phyloP scores from a whole-genome alignment of 23 red algal species.

The Gracilariopsis chorda region DNA sequence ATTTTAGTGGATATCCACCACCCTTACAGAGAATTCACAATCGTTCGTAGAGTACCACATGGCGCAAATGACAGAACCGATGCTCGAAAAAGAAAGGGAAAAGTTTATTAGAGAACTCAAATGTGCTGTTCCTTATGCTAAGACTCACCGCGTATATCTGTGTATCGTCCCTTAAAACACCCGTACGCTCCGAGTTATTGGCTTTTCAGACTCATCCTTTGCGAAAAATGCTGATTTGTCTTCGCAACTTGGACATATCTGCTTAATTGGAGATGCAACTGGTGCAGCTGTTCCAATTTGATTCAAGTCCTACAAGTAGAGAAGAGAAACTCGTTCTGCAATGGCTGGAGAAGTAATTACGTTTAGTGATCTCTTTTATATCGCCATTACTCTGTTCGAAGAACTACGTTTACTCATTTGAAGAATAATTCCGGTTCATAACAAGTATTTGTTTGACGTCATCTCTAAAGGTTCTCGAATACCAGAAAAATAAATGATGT shows the following conservation, averaged over 20 bases:
- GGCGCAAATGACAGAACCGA: constrained; percentile 2
- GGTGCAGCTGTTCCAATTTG: neutral
- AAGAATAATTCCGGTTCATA: neutral
- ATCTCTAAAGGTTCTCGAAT: neutral
- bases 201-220: constrained; percentile 37
- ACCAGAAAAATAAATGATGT: neutral
- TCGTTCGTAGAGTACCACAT: no score
- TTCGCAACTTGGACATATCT: constrained; percentile 17
- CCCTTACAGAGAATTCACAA: no score
- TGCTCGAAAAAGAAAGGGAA: neutral
- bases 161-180: neutral
- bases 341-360: constrained; percentile 16
- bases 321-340: constrained; percentile 4
- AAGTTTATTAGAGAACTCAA: constrained; percentile 12
- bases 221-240: constrained; percentile 23
- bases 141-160: neutral
- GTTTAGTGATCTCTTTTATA: neutral
- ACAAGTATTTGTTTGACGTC: neutral
- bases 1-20: no score
- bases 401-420: neutral
- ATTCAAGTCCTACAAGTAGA: constrained; percentile 35
- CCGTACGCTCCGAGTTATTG: neutral
- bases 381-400: neutral
- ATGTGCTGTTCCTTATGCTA: neutral
- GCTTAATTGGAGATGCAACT: neutral